Percentiles rank a stretch among this genome's conserved stretches.
Evolutionary conservation across 345 rosid genomes (phyloP).

Genomic region (Citrus mangshanensis): DNA sequence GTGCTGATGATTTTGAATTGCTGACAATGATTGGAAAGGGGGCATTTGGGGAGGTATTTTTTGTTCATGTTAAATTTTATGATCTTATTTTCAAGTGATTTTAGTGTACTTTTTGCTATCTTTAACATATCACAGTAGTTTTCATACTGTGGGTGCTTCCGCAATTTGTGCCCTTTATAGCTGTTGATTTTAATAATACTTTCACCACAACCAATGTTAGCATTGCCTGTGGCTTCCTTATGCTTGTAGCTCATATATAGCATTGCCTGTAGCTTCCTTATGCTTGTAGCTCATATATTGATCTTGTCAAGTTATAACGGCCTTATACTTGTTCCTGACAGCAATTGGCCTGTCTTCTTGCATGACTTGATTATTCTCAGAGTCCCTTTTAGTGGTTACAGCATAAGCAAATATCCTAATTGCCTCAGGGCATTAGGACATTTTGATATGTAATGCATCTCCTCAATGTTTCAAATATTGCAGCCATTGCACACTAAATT

Average conservation of each 20-base stretch:
- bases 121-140: background rate
- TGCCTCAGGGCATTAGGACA: background rate
- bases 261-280: background rate
- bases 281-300: background rate
- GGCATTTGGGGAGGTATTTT: conserved; percentile 79
- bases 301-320: background rate
- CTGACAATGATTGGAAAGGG: conserved; percentile 85
- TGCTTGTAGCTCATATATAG: background rate
- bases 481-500: background rate
- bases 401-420: background rate
- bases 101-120: background rate
- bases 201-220: background rate
- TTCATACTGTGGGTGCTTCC: background rate
- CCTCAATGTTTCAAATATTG: background rate
- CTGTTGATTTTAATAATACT: background rate
- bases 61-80: background rate
- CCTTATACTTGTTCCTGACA: background rate
- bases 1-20: conserved; percentile 86
- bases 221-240: background rate
- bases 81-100: background rate
- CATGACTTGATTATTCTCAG: background rate
- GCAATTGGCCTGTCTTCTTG: background rate
- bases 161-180: background rate
- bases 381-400: background rate
- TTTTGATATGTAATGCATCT: background rate